Conservation (phyloP, 306 rosid genomes). For the Herpetospermum pedunculosum region DNA sequence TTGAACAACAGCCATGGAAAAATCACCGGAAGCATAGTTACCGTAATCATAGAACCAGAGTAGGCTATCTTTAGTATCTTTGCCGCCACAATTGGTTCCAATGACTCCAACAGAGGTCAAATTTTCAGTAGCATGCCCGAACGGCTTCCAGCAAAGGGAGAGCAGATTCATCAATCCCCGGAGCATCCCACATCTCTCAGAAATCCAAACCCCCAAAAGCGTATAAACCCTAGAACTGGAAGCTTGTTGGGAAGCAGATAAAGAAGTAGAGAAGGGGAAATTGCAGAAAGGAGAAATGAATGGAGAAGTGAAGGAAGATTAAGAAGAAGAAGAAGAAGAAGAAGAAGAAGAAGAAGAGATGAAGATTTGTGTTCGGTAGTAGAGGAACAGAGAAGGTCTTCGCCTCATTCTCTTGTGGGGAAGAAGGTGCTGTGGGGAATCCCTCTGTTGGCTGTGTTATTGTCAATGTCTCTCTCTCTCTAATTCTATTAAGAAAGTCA, state of each 20-base stretch:
- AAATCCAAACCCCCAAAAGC: constrained; percentile 60
- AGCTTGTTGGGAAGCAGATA: background rate
- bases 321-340: constrained; percentile 13
- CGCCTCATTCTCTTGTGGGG: constrained; percentile 36
- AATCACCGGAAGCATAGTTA: constrained; percentile 56
- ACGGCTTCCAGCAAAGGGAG: constrained; percentile 78
- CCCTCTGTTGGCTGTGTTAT: constrained; percentile 21
- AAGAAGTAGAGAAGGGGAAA: background rate
- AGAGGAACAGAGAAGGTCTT: constrained; percentile 46
- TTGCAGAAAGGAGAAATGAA: background rate
- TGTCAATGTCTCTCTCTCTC: constrained; percentile 14
- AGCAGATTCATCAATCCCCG: constrained; percentile 76
- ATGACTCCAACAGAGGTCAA: constrained; percentile 27
- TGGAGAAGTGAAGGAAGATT: constrained; percentile 14
- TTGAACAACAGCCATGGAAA: constrained; percentile 82
- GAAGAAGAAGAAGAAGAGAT: background rate
- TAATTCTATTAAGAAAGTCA: too few species aligned
- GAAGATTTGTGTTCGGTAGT: constrained; percentile 55
- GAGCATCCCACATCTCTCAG: constrained; percentile 94
- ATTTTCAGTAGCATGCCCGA: constrained; percentile 35
- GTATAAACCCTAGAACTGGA: constrained; percentile 12
- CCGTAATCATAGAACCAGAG: constrained; percentile 70
- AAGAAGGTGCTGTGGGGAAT: constrained; percentile 45
- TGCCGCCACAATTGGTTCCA: constrained; percentile 23
- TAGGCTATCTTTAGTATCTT: constrained; percentile 46